Conservation (phyloP, 2,329 filamentous ascomycete species). For the Pseudocercospora eumusae region DNA sequence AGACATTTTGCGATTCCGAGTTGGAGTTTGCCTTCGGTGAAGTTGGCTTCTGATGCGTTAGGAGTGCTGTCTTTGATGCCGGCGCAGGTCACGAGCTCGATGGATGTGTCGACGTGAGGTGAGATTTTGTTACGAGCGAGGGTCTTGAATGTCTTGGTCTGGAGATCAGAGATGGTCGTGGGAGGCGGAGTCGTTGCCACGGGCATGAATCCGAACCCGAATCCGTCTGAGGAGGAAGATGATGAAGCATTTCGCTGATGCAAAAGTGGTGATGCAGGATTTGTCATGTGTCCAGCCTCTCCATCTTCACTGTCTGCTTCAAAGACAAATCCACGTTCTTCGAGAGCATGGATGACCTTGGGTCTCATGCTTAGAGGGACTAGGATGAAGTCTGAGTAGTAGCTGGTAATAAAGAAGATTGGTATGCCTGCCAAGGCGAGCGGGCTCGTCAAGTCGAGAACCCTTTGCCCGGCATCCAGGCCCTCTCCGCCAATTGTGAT, state of each 20-base stretch:
- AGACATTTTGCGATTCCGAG: conserved; percentile 53
- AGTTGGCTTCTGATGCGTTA: conserved; percentile 35
- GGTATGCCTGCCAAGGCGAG: conserved; percentile 89
- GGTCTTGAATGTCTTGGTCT: conserved; percentile 78
- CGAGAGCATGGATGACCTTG: conserved; percentile 73
- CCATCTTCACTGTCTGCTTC: conserved; percentile 59
- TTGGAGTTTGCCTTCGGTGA: conserved; percentile 47
- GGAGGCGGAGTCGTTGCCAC: conserved; percentile 69
- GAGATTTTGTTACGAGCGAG: conserved; percentile 75
- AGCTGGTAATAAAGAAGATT: conserved; percentile 98
- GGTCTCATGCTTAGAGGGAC: conserved; percentile 74
- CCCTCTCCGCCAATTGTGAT: conserved; percentile 89
- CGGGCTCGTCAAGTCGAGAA: conserved; percentile 87
- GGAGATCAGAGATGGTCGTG: conserved; percentile 74
- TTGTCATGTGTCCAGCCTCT: conserved; percentile 50
- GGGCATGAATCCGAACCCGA: conserved; percentile 39
- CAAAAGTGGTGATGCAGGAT: conserved; percentile 58
- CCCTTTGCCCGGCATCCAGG: conserved; percentile 85
- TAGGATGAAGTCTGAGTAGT: conserved; percentile 95
- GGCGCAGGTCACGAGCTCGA: conserved; percentile 81
- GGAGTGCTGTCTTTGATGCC: conserved; percentile 55
- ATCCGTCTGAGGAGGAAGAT: conserved; percentile 45
- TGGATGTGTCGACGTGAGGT: conserved; percentile 66
- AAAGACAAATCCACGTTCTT: conserved; percentile 81
- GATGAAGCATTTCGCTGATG: conserved; percentile 53